phyloP scores from a whole-genome alignment of 768 basidiomycete genomes.

The Suillus subaureus region DNA sequence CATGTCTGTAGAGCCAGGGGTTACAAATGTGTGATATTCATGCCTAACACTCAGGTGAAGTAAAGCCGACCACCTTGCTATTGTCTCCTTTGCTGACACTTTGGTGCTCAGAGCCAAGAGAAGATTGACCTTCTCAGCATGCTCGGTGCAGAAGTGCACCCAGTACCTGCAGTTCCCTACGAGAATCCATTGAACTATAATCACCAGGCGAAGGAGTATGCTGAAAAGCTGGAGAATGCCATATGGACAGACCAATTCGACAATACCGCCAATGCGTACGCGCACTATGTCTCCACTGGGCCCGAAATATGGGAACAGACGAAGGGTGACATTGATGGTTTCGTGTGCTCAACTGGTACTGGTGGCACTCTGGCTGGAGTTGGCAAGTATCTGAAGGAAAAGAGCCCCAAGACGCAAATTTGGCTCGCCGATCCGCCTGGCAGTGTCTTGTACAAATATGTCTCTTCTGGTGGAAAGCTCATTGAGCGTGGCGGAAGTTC shows the following conservation, averaged over 20 bases:
- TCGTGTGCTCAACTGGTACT: constrained; percentile 93
- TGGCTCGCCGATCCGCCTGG: constrained; percentile 99
- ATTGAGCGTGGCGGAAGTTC: constrained; percentile 81
- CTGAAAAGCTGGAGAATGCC: constrained; percentile 71
- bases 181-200: constrained; percentile 97
- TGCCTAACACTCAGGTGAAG: constrained; percentile 89
- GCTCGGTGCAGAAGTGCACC: constrained; percentile 96
- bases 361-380: constrained; percentile 94
- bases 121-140: constrained; percentile 97
- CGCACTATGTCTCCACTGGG: constrained; percentile 89
- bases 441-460: constrained; percentile 83
- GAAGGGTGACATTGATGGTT: constrained; percentile 78
- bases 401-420: constrained; percentile 80
- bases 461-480: constrained; percentile 78
- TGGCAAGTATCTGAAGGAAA: constrained; percentile 83
- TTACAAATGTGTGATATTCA: constrained; percentile 98
- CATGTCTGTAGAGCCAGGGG: constrained; percentile 92
- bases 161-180: constrained; percentile 95
- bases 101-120: constrained; percentile 76
- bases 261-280: constrained; percentile 87
- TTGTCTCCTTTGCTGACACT: background rate
- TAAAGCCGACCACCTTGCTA: constrained; percentile 24
- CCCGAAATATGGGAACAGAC: constrained; percentile 98
- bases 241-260: constrained; percentile 99
- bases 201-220: constrained; percentile 92